Evolutionary conservation across 2,329 filamentous ascomycete genomes (phyloP), one percentile per base, ranked within the genome.

Genomic region (Xylaria sp.): DNA sequence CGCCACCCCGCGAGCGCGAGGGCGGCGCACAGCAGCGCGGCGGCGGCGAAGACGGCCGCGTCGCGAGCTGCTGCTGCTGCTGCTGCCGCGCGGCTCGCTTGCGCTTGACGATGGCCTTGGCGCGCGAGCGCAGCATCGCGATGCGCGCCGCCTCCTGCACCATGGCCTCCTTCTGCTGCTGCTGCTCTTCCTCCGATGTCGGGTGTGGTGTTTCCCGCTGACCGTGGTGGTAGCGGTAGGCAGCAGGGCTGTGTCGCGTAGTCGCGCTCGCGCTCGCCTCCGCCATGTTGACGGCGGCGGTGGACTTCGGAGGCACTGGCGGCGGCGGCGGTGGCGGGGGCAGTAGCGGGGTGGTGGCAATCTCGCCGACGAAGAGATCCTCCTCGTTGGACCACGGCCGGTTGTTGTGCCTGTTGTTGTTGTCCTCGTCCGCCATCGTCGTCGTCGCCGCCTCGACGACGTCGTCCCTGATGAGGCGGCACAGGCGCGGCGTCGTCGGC

Each of bases 111-210:
- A 60, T 45, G 19, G 60, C 57, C 22, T 40, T 64, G 39, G 60
- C 60, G 44, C 46, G 59, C 16, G 62, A 68, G 48, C 55, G 62
- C 39, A 54, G 54, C 60, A 65, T 63, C 41, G 64, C 65, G 48
- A 64, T 64, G 20, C 61, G 62, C 11, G 65, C 64, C 22, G 61
- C 63, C 20, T 65, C 64, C 54, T 62, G 66, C 17, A 65, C 59
- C 42, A 62, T 61, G n/a, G 44, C 42, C 24, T 59, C 60, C 40
- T 26, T 47, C 49, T 46, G 57, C 24, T 58, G 57, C 38, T 21
- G 44, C 50, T 46, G 56, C 18, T 59, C 52, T 44, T 56, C 45
- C 21, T 19, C 44, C 37, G 40, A 46, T 11, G 38, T 50, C 43
- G 29, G 51, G 42, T 24, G 62, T 45, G 42, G 56, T 29, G 48